These are phyloP conservation scores for Exidia glandulosa DNA, from an alignment of 768 basidiomycete genomes.

Conservation along the genomic window DNA sequence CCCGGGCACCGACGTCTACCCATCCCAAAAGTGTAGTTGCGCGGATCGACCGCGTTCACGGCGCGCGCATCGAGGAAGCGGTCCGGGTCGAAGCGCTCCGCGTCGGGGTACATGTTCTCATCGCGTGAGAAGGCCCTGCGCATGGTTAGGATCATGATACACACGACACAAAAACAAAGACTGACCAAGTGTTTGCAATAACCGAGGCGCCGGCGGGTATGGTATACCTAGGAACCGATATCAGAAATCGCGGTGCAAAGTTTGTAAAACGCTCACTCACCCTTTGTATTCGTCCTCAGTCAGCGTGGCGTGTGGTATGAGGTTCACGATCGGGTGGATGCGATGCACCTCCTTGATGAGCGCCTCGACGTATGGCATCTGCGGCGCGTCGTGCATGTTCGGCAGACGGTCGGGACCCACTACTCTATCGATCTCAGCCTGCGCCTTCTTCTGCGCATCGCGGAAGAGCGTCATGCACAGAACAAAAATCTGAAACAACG, in stretches of 20 bases:
- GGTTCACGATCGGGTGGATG: conserved; percentile 18
- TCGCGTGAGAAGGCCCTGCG: not conserved
- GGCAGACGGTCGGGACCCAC: conserved; percentile 11
- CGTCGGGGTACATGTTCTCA: conserved; percentile 8
- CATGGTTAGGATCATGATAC: no score
- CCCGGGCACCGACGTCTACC: not conserved
- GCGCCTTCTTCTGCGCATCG: conserved; percentile 13
- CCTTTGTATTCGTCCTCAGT: conserved; percentile 34
- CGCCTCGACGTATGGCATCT: conserved; percentile 8
- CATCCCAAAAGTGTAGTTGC: not conserved
- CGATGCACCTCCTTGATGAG: conserved; percentile 12
- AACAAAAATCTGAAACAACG: no score
- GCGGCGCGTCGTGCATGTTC: conserved; percentile 8
- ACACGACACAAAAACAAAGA: not conserved
- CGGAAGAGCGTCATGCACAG: conserved; percentile 13
- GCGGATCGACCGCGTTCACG: not conserved
- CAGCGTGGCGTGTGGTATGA: conserved; percentile 33
- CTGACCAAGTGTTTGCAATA: no score
- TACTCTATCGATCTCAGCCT: conserved; percentile 13
- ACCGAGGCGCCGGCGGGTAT: conserved; percentile 18
- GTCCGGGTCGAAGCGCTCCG: conserved; percentile 21
- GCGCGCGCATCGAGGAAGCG: conserved; percentile 13
- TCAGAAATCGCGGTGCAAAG: no score
- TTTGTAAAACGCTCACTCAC: no score
- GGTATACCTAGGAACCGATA: conserved; percentile 39